Conservation (phyloP, 306 rosid species). For the Sicyos edulis region DNA sequence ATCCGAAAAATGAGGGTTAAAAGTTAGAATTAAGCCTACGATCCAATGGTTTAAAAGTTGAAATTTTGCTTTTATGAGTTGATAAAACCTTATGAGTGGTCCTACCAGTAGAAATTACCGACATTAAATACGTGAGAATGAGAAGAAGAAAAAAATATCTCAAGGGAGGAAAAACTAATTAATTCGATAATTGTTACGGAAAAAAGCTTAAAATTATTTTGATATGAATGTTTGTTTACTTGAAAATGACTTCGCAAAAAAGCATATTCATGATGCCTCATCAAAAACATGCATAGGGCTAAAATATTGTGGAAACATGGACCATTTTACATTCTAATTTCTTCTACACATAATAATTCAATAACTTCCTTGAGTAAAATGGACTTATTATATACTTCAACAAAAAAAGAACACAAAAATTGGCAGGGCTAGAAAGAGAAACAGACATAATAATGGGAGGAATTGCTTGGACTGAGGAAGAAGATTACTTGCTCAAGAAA, state of each 20-base stretch:
- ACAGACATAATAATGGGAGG: conserved; percentile 46
- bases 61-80: too few relatives aligned
- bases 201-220: background rate
- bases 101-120: too few relatives aligned
- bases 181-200: background rate
- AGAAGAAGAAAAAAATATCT: too few relatives aligned
- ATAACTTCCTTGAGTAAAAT: background rate
- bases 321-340: conserved; percentile 32
- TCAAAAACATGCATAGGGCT: conserved; percentile 21
- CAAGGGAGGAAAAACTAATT: too few relatives aligned
- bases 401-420: background rate
- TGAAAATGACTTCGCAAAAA: conserved; percentile 15
- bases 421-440: background rate
- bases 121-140: too few relatives aligned
- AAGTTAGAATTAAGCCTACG: too few relatives aligned
- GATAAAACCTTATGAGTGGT: too few relatives aligned
- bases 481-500: conserved; percentile 53
- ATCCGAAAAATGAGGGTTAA: too few relatives aligned
- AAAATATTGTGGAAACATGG: conserved; percentile 35
- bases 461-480: conserved; percentile 65
- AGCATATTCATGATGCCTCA: conserved; percentile 30
- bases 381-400: background rate
- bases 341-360: conserved; percentile 2
- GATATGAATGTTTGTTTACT: background rate
- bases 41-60: too few relatives aligned